These are phyloP conservation scores for Auricularia sp. DNA, from an alignment of 768 basidiomycete genomes.

Conservation along the genomic window DNA sequence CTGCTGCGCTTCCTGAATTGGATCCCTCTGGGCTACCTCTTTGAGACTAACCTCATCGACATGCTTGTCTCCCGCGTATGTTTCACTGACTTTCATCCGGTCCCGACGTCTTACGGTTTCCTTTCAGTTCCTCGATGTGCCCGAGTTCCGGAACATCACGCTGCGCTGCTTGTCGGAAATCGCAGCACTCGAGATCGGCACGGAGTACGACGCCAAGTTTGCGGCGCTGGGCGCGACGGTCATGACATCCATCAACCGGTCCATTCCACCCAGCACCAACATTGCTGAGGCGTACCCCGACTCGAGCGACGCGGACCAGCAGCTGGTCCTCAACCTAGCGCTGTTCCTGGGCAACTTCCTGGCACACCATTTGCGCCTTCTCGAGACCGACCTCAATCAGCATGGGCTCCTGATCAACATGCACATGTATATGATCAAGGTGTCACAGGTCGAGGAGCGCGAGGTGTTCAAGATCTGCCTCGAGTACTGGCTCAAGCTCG, in stretches of 20 bases:
- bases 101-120: not conserved
- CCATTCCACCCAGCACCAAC: conserved; percentile 93
- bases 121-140: conserved; percentile 82
- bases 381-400: conserved; percentile 74
- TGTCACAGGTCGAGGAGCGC: conserved; percentile 94
- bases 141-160: conserved; percentile 95
- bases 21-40: conserved; percentile 98
- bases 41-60: conserved; percentile 96
- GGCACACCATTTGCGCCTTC: conserved; percentile 82
- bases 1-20: conserved; percentile 93
- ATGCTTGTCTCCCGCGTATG: conserved; percentile 81
- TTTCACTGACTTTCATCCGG: conserved; percentile 11
- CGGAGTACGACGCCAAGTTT: conserved; percentile 97
- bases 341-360: conserved; percentile 98
- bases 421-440: conserved; percentile 96
- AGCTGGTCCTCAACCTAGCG: conserved; percentile 92
- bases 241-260: conserved; percentile 93
- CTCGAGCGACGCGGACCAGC: conserved; percentile 86
- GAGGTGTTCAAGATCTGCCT: conserved; percentile 99
- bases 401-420: conserved; percentile 92
- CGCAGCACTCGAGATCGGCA: conserved; percentile 84
- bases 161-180: conserved; percentile 96
- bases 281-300: conserved; percentile 86
- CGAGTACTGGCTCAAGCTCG: conserved; percentile 95
- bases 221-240: conserved; percentile 96